A percentile compares a stretch with the other conserved stretches of the same genome.
These are phyloP conservation scores for Macrocybe gigantea DNA, from an alignment of 768 basidiomycete species.

Conservation along the genomic window DNA sequence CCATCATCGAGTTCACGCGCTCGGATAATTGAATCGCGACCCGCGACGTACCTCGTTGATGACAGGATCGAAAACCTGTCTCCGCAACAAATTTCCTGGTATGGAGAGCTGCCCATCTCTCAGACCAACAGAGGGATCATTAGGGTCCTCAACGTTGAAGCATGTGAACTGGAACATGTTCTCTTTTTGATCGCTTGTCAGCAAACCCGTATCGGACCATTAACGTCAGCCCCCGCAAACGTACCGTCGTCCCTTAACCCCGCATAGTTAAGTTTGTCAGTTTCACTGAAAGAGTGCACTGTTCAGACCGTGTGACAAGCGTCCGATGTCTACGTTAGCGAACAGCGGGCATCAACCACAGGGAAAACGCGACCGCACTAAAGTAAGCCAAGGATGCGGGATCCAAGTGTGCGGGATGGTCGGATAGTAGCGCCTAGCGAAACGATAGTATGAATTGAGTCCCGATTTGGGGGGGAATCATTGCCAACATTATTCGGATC, in stretches of 20 bases:
- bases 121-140: slow-evolving; percentile 75
- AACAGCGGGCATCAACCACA: neutral
- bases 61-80: slow-evolving; percentile 89
- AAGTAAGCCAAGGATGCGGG: slow-evolving; percentile 79
- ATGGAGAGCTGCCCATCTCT: slow-evolving; percentile 81
- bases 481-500: neutral
- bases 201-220: neutral
- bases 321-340: slow-evolving; percentile 1
- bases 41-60: slow-evolving; percentile 56
- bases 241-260: slow-evolving; percentile 74
- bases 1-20: slow-evolving; percentile 1
- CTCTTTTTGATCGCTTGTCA: slow-evolving; percentile 33
- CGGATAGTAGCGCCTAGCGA: slow-evolving; percentile 49
- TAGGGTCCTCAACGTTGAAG: slow-evolving; percentile 81
- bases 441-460: slow-evolving; percentile 1
- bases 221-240: slow-evolving; percentile 9
- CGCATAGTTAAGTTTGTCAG: slow-evolving; percentile 74
- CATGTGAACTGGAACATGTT: slow-evolving; percentile 86
- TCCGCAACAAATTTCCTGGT: slow-evolving; percentile 71
- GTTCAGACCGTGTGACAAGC: neutral
- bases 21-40: slow-evolving; percentile 2
- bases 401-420: slow-evolving; percentile 84
- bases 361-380: slow-evolving; percentile 31
- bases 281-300: slow-evolving; percentile 85
- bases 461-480: neutral